Evolutionary conservation across 1,284 basidiomycete genomes (phyloP).

Genomic region (Cryptococcus depauperatus): DNA sequence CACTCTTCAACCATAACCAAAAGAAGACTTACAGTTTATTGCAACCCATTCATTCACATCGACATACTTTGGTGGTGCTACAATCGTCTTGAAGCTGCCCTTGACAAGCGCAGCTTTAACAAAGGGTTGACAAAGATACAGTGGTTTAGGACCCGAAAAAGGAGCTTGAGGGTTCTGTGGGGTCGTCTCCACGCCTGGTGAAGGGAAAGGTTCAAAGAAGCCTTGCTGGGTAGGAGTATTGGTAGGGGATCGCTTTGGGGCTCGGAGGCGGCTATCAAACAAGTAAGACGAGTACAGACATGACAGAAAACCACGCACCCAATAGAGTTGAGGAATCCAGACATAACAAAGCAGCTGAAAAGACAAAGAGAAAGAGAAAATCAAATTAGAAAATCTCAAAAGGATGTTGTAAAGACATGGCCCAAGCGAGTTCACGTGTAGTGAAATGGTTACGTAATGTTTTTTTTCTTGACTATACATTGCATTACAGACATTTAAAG

Average conservation of each 20-base stretch:
- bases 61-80: slow-evolving; percentile 92
- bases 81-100: slow-evolving; percentile 97
- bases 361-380: too few species aligned
- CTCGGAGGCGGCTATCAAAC: slow-evolving; percentile 36
- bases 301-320: slow-evolving; percentile 28
- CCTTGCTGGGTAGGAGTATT: slow-evolving; percentile 20
- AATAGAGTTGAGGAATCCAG: slow-evolving; percentile 42
- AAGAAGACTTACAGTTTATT: slow-evolving; percentile 67
- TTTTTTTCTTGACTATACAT: too few species aligned
- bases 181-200: slow-evolving; percentile 30
- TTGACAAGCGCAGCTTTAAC: slow-evolving; percentile 95
- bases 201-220: slow-evolving; percentile 39
- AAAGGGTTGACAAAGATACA: slow-evolving; percentile 91
- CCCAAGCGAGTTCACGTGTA: too few species aligned
- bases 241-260: slow-evolving; percentile 38
- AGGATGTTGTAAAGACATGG: too few species aligned
- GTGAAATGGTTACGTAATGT: too few species aligned
- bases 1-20: background rate
- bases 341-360: too few species aligned
- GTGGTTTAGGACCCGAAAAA: slow-evolving; percentile 47
- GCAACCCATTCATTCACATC: slow-evolving; percentile 99
- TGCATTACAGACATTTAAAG: too few species aligned
- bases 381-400: too few species aligned
- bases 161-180: slow-evolving; percentile 12
- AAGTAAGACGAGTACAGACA: background rate